Base-by-base conservation (phyloP, 768 basidiomycete species). In the Amanita pallidorosea region DNA sequence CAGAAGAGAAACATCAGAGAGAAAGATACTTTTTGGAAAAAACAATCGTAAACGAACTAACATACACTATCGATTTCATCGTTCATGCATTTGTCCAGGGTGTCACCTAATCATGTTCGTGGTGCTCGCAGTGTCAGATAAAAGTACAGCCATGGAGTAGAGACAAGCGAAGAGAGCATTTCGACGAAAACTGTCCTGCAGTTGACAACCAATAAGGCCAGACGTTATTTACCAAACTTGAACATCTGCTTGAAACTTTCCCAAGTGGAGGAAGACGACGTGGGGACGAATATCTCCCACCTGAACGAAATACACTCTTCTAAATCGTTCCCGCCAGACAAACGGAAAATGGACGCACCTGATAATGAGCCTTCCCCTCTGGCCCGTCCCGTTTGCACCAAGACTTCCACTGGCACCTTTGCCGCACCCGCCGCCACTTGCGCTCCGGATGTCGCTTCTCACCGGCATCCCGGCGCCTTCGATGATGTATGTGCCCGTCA, bases 401-500 rank as follows among this genome's bases (percentile, higher is more conserved):
- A 9, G 1, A 12, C 9, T 9, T 8, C 8, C 31, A 15, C 13
- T n/a, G 17, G 9, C 15, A n/a, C 34, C 45, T 33, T 40, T 22
- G 18, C 36, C n/a, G 27, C 15, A 7, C n/a, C 38, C 20, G 5
- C n/a, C 4, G 15, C 9, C 44, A 13, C 40, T 22, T 20, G 40
- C 7, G 11, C 40, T 41, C 20, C 42, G 42, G 20, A 11, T 31
- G 33, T 37, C 17, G 13, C 25, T 22, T 35, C 34, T 45, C 9
- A 41, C 35, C 5, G 51, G 51, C 51, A 52, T 52, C 12, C 51
- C 51, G 7, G 51, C 51, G 7, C 44, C 44, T 27, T 45, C 43
- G 20, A 52, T 13, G 18, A 41, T 17, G 63, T 58, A 77, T 74
- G 12, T 77, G 76, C 53, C 70, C 67, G 34, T 75, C 72, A 47